Percentiles rank a stretch among this genome's conserved stretches.
These are phyloP conservation scores for Camelina laxa DNA, from an alignment of 345 rosid species.

Conservation along the genomic window DNA sequence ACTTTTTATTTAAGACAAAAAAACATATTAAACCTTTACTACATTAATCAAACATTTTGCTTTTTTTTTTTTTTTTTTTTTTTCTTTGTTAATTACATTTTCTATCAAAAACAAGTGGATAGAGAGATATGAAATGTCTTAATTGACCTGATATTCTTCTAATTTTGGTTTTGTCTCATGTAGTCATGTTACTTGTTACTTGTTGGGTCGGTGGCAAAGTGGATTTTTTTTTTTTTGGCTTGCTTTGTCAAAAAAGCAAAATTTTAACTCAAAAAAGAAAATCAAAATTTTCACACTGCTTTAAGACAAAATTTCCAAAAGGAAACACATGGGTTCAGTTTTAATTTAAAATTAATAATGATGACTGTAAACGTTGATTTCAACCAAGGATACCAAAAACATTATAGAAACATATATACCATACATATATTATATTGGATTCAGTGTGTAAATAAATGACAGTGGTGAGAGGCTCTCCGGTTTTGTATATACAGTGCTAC, in stretches of 20 bases:
- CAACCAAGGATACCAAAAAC: not conserved
- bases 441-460: not conserved
- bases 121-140: not conserved
- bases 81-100: not conserved
- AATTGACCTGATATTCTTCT: not conserved
- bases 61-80: not conserved
- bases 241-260: slow-evolving; percentile 41
- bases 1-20: not conserved
- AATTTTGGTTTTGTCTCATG: slow-evolving; percentile 43
- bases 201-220: slow-evolving; percentile 43
- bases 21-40: slow-evolving; percentile 1
- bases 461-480: not conserved
- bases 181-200: slow-evolving; percentile 8
- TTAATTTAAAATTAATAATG: not conserved
- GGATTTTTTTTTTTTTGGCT: slow-evolving; percentile 15
- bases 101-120: not conserved
- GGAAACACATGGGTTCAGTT: slow-evolving; percentile 25
- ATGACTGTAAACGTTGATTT: not conserved
- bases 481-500: slow-evolving; percentile 5
- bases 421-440: no score
- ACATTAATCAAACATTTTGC: not conserved
- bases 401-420: no score
- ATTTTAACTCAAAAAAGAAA: not conserved
- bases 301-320: slow-evolving; percentile 30
- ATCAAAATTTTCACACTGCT: slow-evolving; percentile 41